Evolutionary conservation across 176 grass and related monocot species (phyloP), one percentile per base, ranked within the genome.

Genomic region (Eleusine coracana): DNA sequence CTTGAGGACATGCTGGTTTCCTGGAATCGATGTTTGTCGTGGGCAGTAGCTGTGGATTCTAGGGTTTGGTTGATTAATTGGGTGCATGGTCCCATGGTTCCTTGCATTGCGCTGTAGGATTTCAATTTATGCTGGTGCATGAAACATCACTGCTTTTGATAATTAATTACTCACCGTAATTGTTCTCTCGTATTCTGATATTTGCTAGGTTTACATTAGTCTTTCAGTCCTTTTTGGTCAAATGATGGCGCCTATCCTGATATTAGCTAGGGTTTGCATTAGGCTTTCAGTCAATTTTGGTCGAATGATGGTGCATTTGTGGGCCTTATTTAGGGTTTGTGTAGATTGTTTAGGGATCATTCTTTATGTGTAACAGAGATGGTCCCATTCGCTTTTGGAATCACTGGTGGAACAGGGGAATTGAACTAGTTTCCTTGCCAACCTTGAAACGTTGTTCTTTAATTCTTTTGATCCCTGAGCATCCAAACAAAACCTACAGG

Each of bases 21-120:
- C 14, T 56, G 7, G 10, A 41, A 49, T 20, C 21, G 55, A 21
- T 34, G 18, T 25, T 36, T 61, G 31, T 31, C 7, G 2, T 18
- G 17, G 9, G 15, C 31, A 34, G 1, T 80, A 6, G 36, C 50
- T 79, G 29, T 58, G 15, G 29, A 17, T 54, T 64, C 44, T 79
- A 73, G 84, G 58, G 58, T 79, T 72, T 66, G 44, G 31, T 79
- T 49, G 5, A 72, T 39, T 48, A 27, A 9, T 28, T 12, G 46
- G 15, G 11, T 56, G 45, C 49, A 71, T 28, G 44, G 16, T 18
- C 70, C n/a, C n/a, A 0, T 52, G 31, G 15, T 42, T 55, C 25
- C 5, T 40, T 55, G 21, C 2, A 4, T 13, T 18, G 20, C 37
- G 20, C 34, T 64, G 49, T 61, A 41, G 27, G 12, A 3, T 16